Percentiles rank a stretch among this genome's conserved stretches.
Conservation (phyloP, 2,329 filamentous ascomycete genomes). For the Fusarium paranaense region DNA sequence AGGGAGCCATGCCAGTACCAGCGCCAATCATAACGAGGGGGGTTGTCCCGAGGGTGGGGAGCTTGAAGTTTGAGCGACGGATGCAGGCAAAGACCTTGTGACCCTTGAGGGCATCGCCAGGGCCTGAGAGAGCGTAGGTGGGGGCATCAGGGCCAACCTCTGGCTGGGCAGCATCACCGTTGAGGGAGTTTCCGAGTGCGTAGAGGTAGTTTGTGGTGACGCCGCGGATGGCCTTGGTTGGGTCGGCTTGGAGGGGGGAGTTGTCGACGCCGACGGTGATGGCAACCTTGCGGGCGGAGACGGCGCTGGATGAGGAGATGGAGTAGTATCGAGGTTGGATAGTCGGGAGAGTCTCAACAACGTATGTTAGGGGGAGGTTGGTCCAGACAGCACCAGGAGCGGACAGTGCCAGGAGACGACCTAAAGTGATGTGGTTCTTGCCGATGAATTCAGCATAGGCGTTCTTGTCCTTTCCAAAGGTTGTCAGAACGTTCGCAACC, state of each 20-base stretch:
- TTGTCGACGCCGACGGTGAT: slow-evolving; percentile 40
- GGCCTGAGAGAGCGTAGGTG: slow-evolving; percentile 29
- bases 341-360: slow-evolving; percentile 67
- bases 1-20: slow-evolving; percentile 62
- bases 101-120: slow-evolving; percentile 21
- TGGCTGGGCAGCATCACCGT: neutral
- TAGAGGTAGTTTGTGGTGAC: slow-evolving; percentile 46
- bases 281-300: slow-evolving; percentile 38
- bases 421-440: slow-evolving; percentile 43
- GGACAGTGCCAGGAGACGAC: slow-evolving; percentile 35
- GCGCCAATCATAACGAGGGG: slow-evolving; percentile 65
- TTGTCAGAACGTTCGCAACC: slow-evolving; percentile 39
- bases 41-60: slow-evolving; percentile 53
- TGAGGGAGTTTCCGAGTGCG: slow-evolving; percentile 27
- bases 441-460: slow-evolving; percentile 31
- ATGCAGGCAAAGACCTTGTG: slow-evolving; percentile 38
- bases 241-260: slow-evolving; percentile 25
- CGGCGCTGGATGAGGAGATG: slow-evolving; percentile 67
- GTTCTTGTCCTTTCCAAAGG: slow-evolving; percentile 35
- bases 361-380: slow-evolving; percentile 57
- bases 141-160: neutral
- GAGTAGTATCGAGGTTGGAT: slow-evolving; percentile 68
- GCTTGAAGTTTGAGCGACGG: slow-evolving; percentile 56
- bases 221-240: slow-evolving; percentile 28
- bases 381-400: slow-evolving; percentile 35